These are phyloP conservation scores for Aphanocladium album DNA, from an alignment of 2,329 filamentous ascomycete species.

Conservation along the genomic window DNA sequence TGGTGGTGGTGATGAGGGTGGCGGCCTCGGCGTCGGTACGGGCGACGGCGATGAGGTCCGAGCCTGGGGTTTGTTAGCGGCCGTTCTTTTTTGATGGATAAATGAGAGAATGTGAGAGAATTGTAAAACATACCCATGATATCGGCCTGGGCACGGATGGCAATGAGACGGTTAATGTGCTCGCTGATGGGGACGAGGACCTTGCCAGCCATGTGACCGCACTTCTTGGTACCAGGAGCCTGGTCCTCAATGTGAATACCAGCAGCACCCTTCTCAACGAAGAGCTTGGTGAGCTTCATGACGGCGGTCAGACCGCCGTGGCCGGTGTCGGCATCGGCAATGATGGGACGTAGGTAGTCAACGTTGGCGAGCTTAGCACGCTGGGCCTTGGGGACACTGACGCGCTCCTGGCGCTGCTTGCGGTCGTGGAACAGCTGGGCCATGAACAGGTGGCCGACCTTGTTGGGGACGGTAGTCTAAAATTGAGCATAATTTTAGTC, in stretches of 20 bases:
- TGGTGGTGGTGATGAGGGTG: conserved; percentile 92
- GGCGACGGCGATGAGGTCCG: conserved; percentile 84
- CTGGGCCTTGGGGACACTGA: conserved; percentile 68
- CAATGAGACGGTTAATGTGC: conserved; percentile 95
- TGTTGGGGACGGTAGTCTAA: conserved; percentile 95
- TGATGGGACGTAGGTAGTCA: conserved; percentile 92
- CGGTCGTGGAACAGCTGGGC: conserved; percentile 99
- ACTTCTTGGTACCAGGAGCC: conserved; percentile 98
- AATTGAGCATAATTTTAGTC: neutral
- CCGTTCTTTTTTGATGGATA: neutral
- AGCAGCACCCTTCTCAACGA: conserved; percentile 91
- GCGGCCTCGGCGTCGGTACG: conserved; percentile 97
- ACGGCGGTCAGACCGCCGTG: conserved; percentile 97
- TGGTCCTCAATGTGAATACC: conserved; percentile 99
- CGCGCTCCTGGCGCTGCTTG: conserved; percentile 93
- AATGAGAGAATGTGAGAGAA: neutral
- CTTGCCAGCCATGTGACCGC: conserved; percentile 98
- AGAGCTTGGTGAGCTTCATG: conserved; percentile 99
- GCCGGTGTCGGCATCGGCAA: conserved; percentile 95
- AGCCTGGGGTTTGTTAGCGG: conserved; percentile 41
- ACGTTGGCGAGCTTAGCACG: conserved; percentile 71
- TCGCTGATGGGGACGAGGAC: conserved; percentile 94
- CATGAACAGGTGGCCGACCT: conserved; percentile 96
- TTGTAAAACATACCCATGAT: conserved; percentile 70
- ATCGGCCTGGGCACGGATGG: conserved; percentile 94